A percentile compares a stretch with the other conserved stretches of the same genome.
Evolutionary conservation across 495 filamentous ascomycete genomes (phyloP).

Genomic region (Aspergillus mulundensis): DNA sequence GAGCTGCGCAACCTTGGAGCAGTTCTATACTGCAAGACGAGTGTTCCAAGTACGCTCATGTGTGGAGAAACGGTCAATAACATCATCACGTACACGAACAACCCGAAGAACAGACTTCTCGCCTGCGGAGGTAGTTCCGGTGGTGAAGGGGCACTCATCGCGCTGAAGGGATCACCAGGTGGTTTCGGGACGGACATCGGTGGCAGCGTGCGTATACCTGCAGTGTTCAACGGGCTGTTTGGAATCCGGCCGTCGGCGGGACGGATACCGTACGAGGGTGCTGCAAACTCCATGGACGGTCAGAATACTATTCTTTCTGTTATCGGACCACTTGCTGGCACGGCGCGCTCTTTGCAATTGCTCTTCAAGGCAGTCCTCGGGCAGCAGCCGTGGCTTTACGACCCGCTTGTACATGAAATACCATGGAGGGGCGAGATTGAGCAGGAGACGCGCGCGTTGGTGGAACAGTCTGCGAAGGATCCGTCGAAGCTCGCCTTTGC

Average conservation of each 20-base stretch:
- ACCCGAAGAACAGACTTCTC: conserved; percentile 46
- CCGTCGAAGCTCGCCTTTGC: conserved; percentile 47
- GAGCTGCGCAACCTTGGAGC: conserved; percentile 56
- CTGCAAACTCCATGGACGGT: conserved; percentile 53
- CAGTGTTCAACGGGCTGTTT: conserved; percentile 60
- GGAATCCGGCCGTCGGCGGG: conserved; percentile 48
- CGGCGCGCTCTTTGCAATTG: conserved; percentile 46
- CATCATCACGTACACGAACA: conserved; percentile 48
- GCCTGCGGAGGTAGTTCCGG: conserved; percentile 56
- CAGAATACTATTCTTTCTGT: conserved; percentile 55
- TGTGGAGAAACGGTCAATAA: conserved; percentile 55
- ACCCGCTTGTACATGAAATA: conserved; percentile 57
- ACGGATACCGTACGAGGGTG: conserved; percentile 42
- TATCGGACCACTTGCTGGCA: conserved; percentile 53
- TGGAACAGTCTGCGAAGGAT: conserved; percentile 26
- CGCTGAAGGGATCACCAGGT: conserved; percentile 49
- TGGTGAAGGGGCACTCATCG: conserved; percentile 59
- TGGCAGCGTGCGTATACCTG: conserved; percentile 64
- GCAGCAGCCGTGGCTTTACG: conserved; percentile 59
- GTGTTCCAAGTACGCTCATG: conserved; percentile 60
- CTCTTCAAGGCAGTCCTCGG: conserved; percentile 52
- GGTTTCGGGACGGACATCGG: conserved; percentile 71
- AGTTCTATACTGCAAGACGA: conserved; percentile 63
- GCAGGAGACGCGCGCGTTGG: conserved; percentile 40
- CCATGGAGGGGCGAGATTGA: conserved; percentile 59